phyloP scores from a whole-genome alignment of 345 rosid genomes.

The Citropsis articulata region DNA sequence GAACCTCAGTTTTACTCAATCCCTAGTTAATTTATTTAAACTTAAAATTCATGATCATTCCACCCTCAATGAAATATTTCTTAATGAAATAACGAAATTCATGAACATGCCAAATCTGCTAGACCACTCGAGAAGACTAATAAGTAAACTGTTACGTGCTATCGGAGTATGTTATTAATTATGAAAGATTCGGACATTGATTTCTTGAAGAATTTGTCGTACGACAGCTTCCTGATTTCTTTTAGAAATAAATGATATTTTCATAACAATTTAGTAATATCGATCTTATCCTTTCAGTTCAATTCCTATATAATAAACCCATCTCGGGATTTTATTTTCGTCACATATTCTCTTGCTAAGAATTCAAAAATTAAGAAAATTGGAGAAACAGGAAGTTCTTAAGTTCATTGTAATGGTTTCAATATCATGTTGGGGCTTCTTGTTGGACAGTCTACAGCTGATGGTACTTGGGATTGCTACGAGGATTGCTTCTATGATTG shows the following conservation, averaged over 20 bases:
- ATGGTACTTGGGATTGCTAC: constrained; percentile 19
- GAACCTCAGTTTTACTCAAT: too few relatives aligned
- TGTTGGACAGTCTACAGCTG: constrained; percentile 3
- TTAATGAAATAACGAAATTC: too few relatives aligned
- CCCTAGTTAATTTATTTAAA: too few relatives aligned
- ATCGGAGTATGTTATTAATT: background rate
- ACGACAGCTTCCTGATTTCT: too few relatives aligned
- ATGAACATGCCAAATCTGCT: too few relatives aligned
- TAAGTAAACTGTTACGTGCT: background rate
- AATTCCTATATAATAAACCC: background rate
- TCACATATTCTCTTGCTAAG: too few relatives aligned
- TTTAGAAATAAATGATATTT: too few relatives aligned
- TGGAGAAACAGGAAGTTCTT: background rate
- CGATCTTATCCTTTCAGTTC: background rate
- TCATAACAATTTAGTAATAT: background rate
- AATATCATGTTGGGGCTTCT: constrained; percentile 26
- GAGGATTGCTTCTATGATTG: constrained; percentile 12
- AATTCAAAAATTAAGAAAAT: background rate
- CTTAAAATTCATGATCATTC: too few relatives aligned
- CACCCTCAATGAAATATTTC: too few relatives aligned
- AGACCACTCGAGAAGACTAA: too few relatives aligned
- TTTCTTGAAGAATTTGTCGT: background rate
- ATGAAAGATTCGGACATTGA: background rate
- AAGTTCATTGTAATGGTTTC: background rate
- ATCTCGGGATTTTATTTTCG: background rate